These are phyloP conservation scores for Geranium incanum DNA, from an alignment of 441 rosid genomes.

Conservation along the genomic window DNA sequence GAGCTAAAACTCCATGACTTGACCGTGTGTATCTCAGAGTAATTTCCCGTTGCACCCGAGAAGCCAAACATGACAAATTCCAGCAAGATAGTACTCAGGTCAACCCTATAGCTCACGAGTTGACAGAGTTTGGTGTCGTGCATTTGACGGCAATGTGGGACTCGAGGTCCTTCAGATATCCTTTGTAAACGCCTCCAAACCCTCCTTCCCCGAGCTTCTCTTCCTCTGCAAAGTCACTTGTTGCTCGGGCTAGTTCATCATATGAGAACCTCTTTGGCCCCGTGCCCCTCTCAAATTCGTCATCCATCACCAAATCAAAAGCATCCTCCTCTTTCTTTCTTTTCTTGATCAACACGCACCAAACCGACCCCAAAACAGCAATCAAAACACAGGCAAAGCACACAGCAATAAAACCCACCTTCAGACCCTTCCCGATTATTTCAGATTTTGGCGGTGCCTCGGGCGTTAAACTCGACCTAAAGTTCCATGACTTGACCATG, in stretches of 20 bases:
- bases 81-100: constrained; percentile 17
- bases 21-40: not conserved
- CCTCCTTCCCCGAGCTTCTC: not conserved
- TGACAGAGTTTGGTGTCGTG: not conserved
- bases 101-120: too few relatives aligned
- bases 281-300: not conserved
- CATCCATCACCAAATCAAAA: not conserved
- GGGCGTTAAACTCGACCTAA: not conserved
- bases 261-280: not conserved
- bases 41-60: constrained; percentile 14
- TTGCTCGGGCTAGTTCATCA: not conserved
- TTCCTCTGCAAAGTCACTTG: not conserved
- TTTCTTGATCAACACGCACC: not conserved
- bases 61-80: constrained; percentile 34
- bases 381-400: not conserved
- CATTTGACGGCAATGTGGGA: too few relatives aligned
- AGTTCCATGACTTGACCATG: not conserved
- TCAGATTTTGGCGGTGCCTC: not conserved
- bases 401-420: not conserved
- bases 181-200: too few relatives aligned
- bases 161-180: not conserved
- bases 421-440: not conserved
- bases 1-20: not conserved
- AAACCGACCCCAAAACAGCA: not conserved
- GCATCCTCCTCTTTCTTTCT: not conserved